phyloP scores from a whole-genome alignment of 2,329 filamentous ascomycete genomes.

The Trichoderma semiorbis region DNA sequence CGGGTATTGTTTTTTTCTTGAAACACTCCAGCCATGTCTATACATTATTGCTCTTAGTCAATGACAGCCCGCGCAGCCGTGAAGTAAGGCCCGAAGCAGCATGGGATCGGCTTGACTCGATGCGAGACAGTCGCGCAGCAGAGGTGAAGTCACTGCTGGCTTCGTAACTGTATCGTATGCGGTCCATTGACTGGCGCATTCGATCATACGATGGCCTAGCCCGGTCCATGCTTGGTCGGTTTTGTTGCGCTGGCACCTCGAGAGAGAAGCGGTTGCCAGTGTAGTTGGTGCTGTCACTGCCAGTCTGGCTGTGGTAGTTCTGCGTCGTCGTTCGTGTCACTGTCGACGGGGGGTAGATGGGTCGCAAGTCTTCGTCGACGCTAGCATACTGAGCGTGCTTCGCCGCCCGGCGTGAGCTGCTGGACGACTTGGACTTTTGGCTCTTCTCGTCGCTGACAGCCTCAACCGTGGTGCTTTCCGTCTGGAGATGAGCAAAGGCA shows the following conservation, averaged over 20 bases:
- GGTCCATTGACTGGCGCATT: conserved; percentile 82
- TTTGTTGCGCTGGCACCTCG: conserved; percentile 26
- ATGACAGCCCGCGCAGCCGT: conserved; percentile 42
- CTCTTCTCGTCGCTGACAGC: conserved; percentile 38
- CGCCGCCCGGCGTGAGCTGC: conserved; percentile 53
- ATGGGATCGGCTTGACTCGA: conserved; percentile 68
- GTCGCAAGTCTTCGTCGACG: conserved; percentile 81
- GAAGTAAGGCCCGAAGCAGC: conserved; percentile 31
- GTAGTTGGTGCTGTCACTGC: conserved; percentile 91
- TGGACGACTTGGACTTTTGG: conserved; percentile 53
- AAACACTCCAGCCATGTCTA: conserved; percentile 26
- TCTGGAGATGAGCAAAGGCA: conserved; percentile 68
- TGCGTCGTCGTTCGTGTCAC: conserved; percentile 71
- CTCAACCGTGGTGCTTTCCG: conserved; percentile 32
- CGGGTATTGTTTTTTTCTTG: background rate
- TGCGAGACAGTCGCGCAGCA: conserved; percentile 75
- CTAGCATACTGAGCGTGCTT: conserved; percentile 59
- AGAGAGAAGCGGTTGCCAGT: conserved; percentile 63
- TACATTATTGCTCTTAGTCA: conserved; percentile 40
- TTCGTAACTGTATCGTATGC: conserved; percentile 78
- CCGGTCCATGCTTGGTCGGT: conserved; percentile 60
- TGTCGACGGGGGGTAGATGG: conserved; percentile 90
- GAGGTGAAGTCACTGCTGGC: conserved; percentile 87
- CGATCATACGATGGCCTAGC: conserved; percentile 84
- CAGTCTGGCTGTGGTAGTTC: conserved; percentile 80